phyloP scores from a whole-genome alignment of 2,329 filamentous ascomycete genomes.

The Escovopsis sp. region DNA sequence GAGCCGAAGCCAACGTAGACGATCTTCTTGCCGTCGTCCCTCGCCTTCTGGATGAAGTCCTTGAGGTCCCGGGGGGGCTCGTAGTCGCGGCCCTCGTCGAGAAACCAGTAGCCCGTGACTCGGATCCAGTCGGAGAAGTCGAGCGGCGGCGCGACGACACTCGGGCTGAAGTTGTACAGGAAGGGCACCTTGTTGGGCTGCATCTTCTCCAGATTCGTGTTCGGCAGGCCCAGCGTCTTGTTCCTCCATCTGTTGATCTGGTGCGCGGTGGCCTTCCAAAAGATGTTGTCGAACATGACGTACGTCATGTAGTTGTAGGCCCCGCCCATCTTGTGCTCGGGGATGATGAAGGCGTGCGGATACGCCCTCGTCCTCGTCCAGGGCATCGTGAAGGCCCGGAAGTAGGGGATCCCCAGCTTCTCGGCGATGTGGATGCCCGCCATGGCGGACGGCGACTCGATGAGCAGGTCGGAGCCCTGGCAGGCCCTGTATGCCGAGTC shows the following conservation, averaged over 20 bases:
- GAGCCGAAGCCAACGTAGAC: slow-evolving; percentile 97
- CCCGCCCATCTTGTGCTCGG: slow-evolving; percentile 86
- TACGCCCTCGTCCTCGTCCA: slow-evolving; percentile 95
- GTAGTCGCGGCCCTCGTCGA: slow-evolving; percentile 62
- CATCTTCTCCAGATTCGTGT: slow-evolving; percentile 77
- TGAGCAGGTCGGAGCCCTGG: slow-evolving; percentile 74
- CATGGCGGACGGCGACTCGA: slow-evolving; percentile 95
- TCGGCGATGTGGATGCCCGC: slow-evolving; percentile 95
- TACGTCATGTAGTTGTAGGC: slow-evolving; percentile 93
- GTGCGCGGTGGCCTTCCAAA: slow-evolving; percentile 84
- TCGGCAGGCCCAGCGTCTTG: slow-evolving; percentile 60
- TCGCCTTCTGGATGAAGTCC: slow-evolving; percentile 72
- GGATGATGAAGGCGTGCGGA: slow-evolving; percentile 88
- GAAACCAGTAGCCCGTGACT: slow-evolving; percentile 95
- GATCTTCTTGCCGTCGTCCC: slow-evolving; percentile 71
- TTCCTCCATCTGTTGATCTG: slow-evolving; percentile 92
- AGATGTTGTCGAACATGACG: slow-evolving; percentile 89
- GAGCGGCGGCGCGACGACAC: slow-evolving; percentile 82
- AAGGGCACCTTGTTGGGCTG: slow-evolving; percentile 97
- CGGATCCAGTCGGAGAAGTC: slow-evolving; percentile 98
- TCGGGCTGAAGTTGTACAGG: slow-evolving; percentile 90
- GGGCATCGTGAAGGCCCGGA: slow-evolving; percentile 95
- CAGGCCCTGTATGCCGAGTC: slow-evolving; percentile 71
- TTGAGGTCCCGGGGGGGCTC: slow-evolving; percentile 60
- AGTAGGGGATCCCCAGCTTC: slow-evolving; percentile 83